phyloP scores from a whole-genome alignment of 257 asterid genomes.

The Orobanche coerulescens region DNA sequence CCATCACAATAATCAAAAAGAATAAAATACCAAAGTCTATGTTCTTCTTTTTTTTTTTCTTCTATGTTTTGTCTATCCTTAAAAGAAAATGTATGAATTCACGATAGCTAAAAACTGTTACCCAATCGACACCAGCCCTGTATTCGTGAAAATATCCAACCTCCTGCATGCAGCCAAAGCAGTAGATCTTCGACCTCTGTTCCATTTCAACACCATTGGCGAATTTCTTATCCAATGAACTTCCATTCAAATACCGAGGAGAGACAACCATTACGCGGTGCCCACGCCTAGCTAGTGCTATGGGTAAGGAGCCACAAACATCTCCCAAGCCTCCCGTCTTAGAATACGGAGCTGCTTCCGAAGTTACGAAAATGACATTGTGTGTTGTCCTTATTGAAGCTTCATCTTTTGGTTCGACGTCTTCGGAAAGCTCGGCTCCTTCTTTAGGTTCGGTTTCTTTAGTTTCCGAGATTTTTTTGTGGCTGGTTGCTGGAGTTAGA shows the following conservation, averaged over 20 bases:
- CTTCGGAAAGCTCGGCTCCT: conserved; percentile 28
- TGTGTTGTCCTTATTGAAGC: conserved; percentile 26
- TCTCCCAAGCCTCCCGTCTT: conserved; percentile 98
- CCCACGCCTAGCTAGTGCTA: conserved; percentile 77
- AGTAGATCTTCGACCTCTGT: conserved; percentile 37
- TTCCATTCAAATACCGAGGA: conserved; percentile 69
- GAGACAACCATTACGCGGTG: conserved; percentile 96
- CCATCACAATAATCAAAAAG: too few species aligned
- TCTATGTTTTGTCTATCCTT: too few species aligned
- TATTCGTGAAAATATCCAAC: conserved; percentile 82
- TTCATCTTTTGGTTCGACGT: conserved; percentile 25
- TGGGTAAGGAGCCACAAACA: conserved; percentile 95
- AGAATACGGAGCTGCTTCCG: conserved; percentile 97
- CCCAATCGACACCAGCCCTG: conserved; percentile 98
- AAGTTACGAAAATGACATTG: conserved; percentile 62
- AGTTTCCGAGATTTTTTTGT: conserved; percentile 30
- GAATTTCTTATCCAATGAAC: conserved; percentile 45
- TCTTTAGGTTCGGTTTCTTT: conserved; percentile 26
- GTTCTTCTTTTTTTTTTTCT: background rate
- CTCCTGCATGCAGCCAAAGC: conserved; percentile 74
- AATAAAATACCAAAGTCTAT: too few species aligned
- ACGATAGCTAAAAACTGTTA: conserved; percentile 24
- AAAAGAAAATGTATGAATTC: background rate
- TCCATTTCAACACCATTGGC: conserved; percentile 52
- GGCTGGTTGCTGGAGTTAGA: conserved; percentile 32